phyloP scores from a whole-genome alignment of 129 eudicot genomes.

The Helichrysum umbraculigerum region DNA sequence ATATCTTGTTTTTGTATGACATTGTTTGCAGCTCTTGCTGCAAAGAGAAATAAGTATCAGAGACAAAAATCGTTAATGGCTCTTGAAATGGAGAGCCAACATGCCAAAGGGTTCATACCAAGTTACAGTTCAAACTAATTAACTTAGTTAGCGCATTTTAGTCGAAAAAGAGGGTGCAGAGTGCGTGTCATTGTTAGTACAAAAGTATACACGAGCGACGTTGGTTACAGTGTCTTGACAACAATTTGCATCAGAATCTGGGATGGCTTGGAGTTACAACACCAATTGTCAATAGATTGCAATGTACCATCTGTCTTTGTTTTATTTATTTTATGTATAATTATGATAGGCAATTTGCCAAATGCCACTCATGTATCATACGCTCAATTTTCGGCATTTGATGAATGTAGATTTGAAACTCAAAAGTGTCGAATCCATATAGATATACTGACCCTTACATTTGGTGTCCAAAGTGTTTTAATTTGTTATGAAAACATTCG shows the following conservation, averaged over 20 bases:
- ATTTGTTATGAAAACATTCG: not conserved
- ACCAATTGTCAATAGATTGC: slow-evolving; percentile 35
- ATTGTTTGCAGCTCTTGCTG: slow-evolving; percentile 65
- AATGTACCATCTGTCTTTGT: slow-evolving; percentile 32
- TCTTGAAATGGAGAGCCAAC: slow-evolving; percentile 99
- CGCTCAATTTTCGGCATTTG: slow-evolving; percentile 43
- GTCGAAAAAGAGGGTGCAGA: slow-evolving; percentile 22
- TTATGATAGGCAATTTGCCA: slow-evolving; percentile 25
- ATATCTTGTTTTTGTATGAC: slow-evolving; percentile 8
- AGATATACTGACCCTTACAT: slow-evolving; percentile 15
- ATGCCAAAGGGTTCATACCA: slow-evolving; percentile 93
- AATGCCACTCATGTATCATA: slow-evolving; percentile 38
- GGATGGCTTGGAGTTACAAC: slow-evolving; percentile 21
- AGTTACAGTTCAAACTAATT: slow-evolving; percentile 46
- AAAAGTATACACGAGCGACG: slow-evolving; percentile 18
- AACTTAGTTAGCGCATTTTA: slow-evolving; percentile 16
- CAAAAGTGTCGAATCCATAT: slow-evolving; percentile 13
- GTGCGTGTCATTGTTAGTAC: not conserved
- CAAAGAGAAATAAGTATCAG: slow-evolving; percentile 89
- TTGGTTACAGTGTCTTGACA: not conserved
- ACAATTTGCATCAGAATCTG: slow-evolving; percentile 15
- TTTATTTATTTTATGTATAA: slow-evolving; percentile 1
- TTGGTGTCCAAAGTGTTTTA: not conserved
- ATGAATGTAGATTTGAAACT: slow-evolving; percentile 32
- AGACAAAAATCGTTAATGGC: slow-evolving; percentile 91